Evolutionary conservation across 225 moss, liverwort and hornwort genomes (phyloP).

Genomic region (Pseudoscleropodium purum): DNA sequence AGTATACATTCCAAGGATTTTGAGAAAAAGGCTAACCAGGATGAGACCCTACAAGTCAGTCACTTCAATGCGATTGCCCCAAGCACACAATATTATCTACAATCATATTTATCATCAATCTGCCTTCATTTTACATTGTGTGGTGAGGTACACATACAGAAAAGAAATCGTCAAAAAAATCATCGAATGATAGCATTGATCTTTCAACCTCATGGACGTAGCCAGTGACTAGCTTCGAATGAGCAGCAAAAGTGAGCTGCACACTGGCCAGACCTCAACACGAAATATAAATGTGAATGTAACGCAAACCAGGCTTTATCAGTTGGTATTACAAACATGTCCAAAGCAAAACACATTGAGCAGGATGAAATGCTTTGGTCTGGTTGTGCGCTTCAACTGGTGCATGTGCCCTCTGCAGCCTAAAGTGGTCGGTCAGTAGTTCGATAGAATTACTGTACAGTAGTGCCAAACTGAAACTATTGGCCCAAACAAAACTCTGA

Average conservation of each 20-base stretch:
- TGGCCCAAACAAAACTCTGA: neutral
- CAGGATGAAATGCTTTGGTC: neutral
- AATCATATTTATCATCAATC: too few relatives aligned
- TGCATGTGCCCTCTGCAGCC: neutral
- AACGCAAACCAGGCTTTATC: neutral
- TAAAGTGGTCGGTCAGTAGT: neutral
- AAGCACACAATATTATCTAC: neutral
- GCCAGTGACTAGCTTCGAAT: neutral
- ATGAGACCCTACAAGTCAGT: constrained; percentile 1
- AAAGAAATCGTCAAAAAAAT: neutral
- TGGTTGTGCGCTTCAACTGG: neutral
- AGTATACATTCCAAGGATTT: neutral
- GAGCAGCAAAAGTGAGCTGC: neutral
- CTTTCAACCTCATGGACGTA: neutral
- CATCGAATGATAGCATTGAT: neutral
- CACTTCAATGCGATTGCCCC: constrained; percentile 10
- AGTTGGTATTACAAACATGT: neutral
- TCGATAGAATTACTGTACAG: neutral
- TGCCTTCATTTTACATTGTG: too few relatives aligned
- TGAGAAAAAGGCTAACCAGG: neutral
- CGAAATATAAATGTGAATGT: neutral
- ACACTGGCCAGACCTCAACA: neutral
- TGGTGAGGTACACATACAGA: neutral
- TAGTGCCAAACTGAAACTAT: neutral
- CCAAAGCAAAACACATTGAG: neutral